Evolutionary conservation across 2,329 filamentous ascomycete genomes (phyloP), one percentile per base, ranked within the genome.

Genomic region (Beauveria sp.): DNA sequence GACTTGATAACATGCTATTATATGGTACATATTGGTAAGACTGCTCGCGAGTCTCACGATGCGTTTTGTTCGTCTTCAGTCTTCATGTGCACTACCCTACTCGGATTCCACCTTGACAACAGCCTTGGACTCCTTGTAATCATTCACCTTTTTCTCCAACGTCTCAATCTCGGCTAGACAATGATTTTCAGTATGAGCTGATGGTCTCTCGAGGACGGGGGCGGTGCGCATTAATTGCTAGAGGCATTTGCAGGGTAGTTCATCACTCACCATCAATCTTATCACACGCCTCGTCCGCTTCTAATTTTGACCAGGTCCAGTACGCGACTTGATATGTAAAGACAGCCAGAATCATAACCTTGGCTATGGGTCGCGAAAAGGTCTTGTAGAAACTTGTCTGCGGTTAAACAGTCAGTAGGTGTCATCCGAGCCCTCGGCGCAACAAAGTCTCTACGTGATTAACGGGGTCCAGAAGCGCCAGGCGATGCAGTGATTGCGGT

Each of bases 311-410:
- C 90, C 90, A 94, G 16, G 76, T 76, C 77, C 84, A 91, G 75
- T 92, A 93, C 16, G 82, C 74, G n/a, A 89, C 68, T 74, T 94
- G 90, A 72, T 93, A 94, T 2, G 87, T 88, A 69, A 91, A 86
- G 60, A 92, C 82, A 59, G 90, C 89, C 69, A 89, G 81, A 43
- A 93, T 79, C 65, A 91, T 83, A 59, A 86, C 85, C 75, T 92
- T 93, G 58, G 84, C 81, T 51, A 93, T 79, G 3, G 90, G 89
- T 2, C 88, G 81, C 44, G 86, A 84, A 70, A 91, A 92, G 16
- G 84, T 85, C 70, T 84, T 87, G 78, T 91, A 93, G 76, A 92
- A 92, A 52, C 80, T 77, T 55, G 83, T 75, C 83, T 89, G 66
- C 41, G 16, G 28, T 24, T 20, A 4, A 9, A 9, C 14, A 20